These are phyloP conservation scores for Boletus rubropictus DNA, from an alignment of 768 basidiomycete species.

Conservation along the genomic window DNA sequence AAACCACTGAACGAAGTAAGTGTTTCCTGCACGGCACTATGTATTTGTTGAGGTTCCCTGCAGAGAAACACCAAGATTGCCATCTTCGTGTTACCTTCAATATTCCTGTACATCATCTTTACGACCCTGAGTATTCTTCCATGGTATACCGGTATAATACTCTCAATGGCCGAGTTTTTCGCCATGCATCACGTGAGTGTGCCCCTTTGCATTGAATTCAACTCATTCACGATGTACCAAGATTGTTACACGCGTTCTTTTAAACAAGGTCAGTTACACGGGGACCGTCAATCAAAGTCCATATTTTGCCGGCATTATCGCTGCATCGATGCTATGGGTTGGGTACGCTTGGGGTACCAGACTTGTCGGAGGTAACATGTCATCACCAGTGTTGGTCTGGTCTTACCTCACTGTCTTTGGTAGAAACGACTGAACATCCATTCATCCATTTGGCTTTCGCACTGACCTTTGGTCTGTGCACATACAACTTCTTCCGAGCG, in stretches of 20 bases:
- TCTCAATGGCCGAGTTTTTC: constrained; percentile 83
- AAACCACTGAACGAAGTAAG: constrained; percentile 69
- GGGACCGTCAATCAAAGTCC: constrained; percentile 83
- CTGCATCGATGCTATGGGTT: constrained; percentile 82
- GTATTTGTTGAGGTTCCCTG: constrained; percentile 3
- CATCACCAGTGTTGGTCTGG: not conserved
- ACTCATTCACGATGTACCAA: constrained; percentile 25
- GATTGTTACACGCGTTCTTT: constrained; percentile 80
- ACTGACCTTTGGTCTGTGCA: constrained; percentile 61
- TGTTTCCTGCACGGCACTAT: not conserved
- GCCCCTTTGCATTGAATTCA: not conserved
- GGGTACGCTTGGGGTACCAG: constrained; percentile 75
- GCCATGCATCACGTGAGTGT: constrained; percentile 87
- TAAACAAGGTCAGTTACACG: constrained; percentile 76
- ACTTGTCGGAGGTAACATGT: constrained; percentile 58
- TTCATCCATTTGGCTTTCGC: constrained; percentile 75
- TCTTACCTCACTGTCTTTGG: not conserved
- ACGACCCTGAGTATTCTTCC: constrained; percentile 77
- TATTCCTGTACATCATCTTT: constrained; percentile 81
- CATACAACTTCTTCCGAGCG: constrained; percentile 88
- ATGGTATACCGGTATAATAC: constrained; percentile 82
- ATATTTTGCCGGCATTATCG: constrained; percentile 91
- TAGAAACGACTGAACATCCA: constrained; percentile 74
- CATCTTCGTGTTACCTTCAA: constrained; percentile 70
- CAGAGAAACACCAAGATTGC: constrained; percentile 78